These are phyloP conservation scores for Nothophytophthora sp. DNA, from an alignment of 352 stramenopile species.

Conservation along the genomic window DNA sequence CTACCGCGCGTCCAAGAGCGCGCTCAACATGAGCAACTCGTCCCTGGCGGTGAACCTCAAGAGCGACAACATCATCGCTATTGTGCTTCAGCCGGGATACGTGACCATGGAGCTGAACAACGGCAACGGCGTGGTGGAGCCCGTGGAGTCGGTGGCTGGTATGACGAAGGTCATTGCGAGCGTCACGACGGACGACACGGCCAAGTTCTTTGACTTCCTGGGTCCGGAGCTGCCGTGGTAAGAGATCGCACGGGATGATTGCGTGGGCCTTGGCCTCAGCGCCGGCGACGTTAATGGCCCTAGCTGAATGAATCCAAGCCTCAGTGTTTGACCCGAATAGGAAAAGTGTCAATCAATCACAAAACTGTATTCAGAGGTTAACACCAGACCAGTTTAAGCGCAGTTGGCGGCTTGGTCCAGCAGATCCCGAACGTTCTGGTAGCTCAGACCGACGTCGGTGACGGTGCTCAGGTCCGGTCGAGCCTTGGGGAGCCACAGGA, in stretches of 20 bases:
- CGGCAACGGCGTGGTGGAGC: conserved; percentile 17
- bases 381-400: too few relatives aligned
- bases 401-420: conserved; percentile 27
- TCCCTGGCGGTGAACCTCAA: conserved; percentile 33
- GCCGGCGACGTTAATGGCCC: too few relatives aligned
- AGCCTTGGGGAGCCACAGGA: conserved; percentile 31
- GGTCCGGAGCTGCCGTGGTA: too few relatives aligned
- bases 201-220: neutral
- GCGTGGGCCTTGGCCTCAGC: neutral
- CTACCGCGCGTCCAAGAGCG: conserved; percentile 54
- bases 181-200: conserved; percentile 23
- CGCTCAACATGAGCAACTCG: conserved; percentile 48
- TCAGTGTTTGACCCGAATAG: too few relatives aligned
- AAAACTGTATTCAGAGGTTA: too few relatives aligned
- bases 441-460: conserved; percentile 31
- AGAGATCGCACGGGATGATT: neutral
- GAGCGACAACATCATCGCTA: conserved; percentile 25
- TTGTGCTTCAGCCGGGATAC: conserved; percentile 41
- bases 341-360: too few relatives aligned
- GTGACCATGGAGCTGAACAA: conserved; percentile 42
- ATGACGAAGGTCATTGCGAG: conserved; percentile 28
- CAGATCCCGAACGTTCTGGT: conserved; percentile 31
- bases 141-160: conserved; percentile 24
- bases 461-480: conserved; percentile 23
- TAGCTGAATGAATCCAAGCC: too few relatives aligned